Evolutionary conservation across 768 basidiomycete species (phyloP).

Genomic region (Tephrocybe sp.): DNA sequence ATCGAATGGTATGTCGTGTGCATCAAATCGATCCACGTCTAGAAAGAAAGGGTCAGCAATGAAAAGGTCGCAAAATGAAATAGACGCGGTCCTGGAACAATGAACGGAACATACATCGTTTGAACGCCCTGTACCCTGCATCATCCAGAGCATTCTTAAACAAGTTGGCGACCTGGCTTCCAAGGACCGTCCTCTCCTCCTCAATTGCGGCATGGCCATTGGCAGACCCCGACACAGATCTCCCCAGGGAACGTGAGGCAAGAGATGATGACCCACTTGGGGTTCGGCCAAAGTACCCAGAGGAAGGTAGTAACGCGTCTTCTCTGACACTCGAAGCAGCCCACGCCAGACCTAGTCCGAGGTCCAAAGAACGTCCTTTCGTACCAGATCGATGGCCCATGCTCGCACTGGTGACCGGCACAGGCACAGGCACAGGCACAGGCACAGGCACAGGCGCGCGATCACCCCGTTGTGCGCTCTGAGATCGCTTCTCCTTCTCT

Average conservation of each 20-base stretch:
- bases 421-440: slow-evolving; percentile 31
- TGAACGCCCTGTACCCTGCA: slow-evolving; percentile 50
- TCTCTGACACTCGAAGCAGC: slow-evolving; percentile 68
- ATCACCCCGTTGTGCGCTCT: slow-evolving; percentile 24
- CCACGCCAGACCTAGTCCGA: slow-evolving; percentile 71
- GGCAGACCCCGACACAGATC: slow-evolving; percentile 24
- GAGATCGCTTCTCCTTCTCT: slow-evolving; percentile 24
- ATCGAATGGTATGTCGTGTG: slow-evolving; percentile 72
- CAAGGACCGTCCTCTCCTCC: slow-evolving; percentile 33
- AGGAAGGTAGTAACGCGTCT: slow-evolving; percentile 59
- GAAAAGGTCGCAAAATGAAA: slow-evolving; percentile 5
- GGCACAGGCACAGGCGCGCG: slow-evolving; percentile 33
- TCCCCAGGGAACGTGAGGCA: slow-evolving; percentile 15
- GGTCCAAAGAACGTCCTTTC: slow-evolving; percentile 72
- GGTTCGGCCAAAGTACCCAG: slow-evolving; percentile 36
- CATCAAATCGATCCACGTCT: slow-evolving; percentile 80
- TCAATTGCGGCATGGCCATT: slow-evolving; percentile 17
- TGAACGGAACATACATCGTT: slow-evolving; percentile 54
- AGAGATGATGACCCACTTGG: slow-evolving; percentile 28
- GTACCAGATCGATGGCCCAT: slow-evolving; percentile 43
- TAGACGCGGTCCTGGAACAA: slow-evolving; percentile 5
- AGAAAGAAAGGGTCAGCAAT: slow-evolving; percentile 12
- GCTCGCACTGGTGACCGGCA: slow-evolving; percentile 20
- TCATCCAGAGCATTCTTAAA: slow-evolving; percentile 48
- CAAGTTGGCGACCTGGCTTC: slow-evolving; percentile 46